Evolutionary conservation across 257 asterid species (phyloP), one percentile per base, ranked within the genome.

Genomic region (Galeopsis tetrahit): DNA sequence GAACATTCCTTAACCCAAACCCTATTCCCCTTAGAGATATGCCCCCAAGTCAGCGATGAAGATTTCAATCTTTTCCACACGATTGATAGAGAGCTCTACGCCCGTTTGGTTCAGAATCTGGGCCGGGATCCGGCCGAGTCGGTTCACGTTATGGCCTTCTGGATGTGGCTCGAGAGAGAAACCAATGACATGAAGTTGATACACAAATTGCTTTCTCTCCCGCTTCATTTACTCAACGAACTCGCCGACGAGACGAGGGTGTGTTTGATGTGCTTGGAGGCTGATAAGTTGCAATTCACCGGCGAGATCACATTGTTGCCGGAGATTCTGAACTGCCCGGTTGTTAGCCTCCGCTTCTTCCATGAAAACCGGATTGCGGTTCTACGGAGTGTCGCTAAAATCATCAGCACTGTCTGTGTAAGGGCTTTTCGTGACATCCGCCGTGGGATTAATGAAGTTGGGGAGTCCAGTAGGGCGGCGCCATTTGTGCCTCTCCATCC

Each of bases 101-200:
- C 78, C 13, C 71, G 65, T 6, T 49, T 92, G 69, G 38, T 83
- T 6, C 62, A 36, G 13, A 53, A 15, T 5, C 76, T 92, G 7
- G 81, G 89, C 1, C 85, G 89, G 1, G 88, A 85, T 46, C 87
- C 88, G 7, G 62, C 44, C 3, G 86, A 85, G 64, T 85, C 96
- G 6, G 60, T 85, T 70, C 77, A 63, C 3, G 71, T 72, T 5
- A 11, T 63, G 84, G 97, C 84, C 1, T 88, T 92, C 49, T 82
- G 78, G 71, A 73, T 87, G 33, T 92, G 92, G 89, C 82, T 92
- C 0, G 97, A 90, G 62, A 64, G 58, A 34, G 82, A 75, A 5
- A 63, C 68, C 53, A 63, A 49, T 0, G 78, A 78, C 66, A 10
- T 32, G 56, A 38, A 34, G n/a, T 7, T 86, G 11, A 67, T 92